These are phyloP conservation scores for Persicaria tinctoria DNA, from an alignment of 148 eudicot species.

Conservation along the genomic window DNA sequence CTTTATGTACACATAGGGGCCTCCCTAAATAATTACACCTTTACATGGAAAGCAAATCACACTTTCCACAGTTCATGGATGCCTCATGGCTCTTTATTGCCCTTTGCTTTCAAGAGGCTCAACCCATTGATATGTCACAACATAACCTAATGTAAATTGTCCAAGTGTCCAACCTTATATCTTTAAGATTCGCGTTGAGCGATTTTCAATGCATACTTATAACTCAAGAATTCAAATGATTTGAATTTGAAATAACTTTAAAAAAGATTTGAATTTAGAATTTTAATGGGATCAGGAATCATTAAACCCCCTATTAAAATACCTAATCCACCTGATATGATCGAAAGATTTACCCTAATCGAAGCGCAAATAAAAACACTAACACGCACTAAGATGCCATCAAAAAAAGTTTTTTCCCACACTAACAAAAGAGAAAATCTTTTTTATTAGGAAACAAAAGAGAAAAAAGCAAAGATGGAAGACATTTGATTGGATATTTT, in stretches of 20 bases:
- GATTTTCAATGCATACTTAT: too few species aligned
- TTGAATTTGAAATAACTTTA: too few species aligned
- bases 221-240: too few species aligned
- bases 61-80: conserved; percentile 12
- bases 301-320: too few species aligned
- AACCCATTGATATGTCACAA: background rate
- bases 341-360: background rate
- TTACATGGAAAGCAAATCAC: conserved; percentile 11
- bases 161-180: too few species aligned
- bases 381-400: background rate
- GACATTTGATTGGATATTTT: background rate
- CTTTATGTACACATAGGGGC: background rate
- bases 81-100: background rate
- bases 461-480: background rate
- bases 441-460: background rate
- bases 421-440: background rate
- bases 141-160: too few species aligned
- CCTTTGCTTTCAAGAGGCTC: conserved; percentile 5
- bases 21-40: background rate
- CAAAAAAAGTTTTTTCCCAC: background rate
- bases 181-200: too few species aligned
- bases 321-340: background rate
- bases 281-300: too few species aligned
- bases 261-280: too few species aligned
- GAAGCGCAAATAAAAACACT: background rate